These are phyloP conservation scores for Acacia melanoxylon DNA, from an alignment of 306 rosid species.

Conservation along the genomic window DNA sequence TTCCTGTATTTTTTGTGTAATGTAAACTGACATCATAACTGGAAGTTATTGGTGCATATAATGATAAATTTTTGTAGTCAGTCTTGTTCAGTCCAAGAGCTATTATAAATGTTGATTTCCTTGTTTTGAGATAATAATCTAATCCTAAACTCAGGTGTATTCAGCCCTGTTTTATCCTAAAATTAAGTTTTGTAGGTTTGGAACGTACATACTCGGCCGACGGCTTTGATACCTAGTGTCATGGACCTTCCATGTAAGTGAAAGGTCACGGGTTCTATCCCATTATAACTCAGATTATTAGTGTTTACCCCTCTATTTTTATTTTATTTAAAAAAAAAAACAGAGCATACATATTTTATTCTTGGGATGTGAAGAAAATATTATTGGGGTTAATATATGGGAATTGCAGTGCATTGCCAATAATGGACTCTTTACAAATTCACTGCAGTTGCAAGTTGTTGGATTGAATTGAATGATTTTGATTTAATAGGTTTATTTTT, in stretches of 20 bases:
- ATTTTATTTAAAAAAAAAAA: no score
- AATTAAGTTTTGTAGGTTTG: neutral
- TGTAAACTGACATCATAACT: constrained; percentile 28
- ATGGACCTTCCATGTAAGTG: no score
- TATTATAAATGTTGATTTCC: constrained; percentile 1
- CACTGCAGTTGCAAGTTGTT: neutral
- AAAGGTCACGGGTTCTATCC: no score
- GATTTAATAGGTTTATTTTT: neutral
- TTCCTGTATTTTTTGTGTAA: constrained; percentile 34
- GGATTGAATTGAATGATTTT: neutral
- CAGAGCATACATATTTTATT: neutral
- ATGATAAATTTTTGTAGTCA: constrained; percentile 1
- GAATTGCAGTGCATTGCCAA: neutral
- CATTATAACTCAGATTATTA: no score
- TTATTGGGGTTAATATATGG: neutral
- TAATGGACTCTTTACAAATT: neutral
- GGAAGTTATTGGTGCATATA: constrained; percentile 30
- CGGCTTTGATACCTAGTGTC: no score
- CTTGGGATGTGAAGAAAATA: neutral
- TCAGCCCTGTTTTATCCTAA: neutral
- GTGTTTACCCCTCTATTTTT: no score
- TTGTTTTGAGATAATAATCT: constrained; percentile 1
- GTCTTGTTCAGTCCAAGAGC: neutral
- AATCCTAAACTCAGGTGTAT: neutral
- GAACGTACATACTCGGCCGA: neutral